Evolutionary conservation across 768 basidiomycete species (phyloP).

Genomic region (Auricularia sp.): DNA sequence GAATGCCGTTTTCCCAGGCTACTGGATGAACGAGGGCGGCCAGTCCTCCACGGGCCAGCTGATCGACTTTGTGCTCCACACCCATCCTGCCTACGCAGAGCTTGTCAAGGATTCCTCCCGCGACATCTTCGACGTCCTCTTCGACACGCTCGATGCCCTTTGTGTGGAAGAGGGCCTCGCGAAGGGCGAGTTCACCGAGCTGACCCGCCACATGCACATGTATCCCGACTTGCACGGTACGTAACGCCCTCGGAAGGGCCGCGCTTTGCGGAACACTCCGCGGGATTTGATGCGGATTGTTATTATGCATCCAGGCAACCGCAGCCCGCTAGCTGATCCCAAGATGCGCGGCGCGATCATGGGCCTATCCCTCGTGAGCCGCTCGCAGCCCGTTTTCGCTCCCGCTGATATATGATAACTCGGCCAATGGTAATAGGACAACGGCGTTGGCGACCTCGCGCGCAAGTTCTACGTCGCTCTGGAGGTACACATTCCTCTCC

Average conservation of each 20-base stretch:
- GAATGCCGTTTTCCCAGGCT: constrained; percentile 84
- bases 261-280: neutral
- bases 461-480: constrained; percentile 84
- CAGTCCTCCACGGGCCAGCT: constrained; percentile 97
- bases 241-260: constrained; percentile 3
- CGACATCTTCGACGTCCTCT: constrained; percentile 42
- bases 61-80: constrained; percentile 90
- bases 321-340: constrained; percentile 93
- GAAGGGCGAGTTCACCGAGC: constrained; percentile 52
- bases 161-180: constrained; percentile 41
- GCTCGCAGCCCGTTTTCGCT: neutral
- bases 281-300: neutral
- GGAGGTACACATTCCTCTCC: constrained; percentile 29
- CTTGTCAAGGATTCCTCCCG: constrained; percentile 48
- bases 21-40: constrained; percentile 99
- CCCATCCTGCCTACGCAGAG: constrained; percentile 73
- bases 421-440: constrained; percentile 37
- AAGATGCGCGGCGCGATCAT: constrained; percentile 87
- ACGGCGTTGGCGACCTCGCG: constrained; percentile 69
- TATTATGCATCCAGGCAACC: constrained; percentile 53
- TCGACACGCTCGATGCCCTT: constrained; percentile 61
- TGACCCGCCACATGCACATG: constrained; percentile 84
- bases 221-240: constrained; percentile 92
- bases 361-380: constrained; percentile 63
- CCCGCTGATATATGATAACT: neutral